A percentile compares a stretch with the other conserved stretches of the same genome.
phyloP scores from a whole-genome alignment of 2,329 filamentous ascomycete genomes.

The Karstenula rhodostoma region DNA sequence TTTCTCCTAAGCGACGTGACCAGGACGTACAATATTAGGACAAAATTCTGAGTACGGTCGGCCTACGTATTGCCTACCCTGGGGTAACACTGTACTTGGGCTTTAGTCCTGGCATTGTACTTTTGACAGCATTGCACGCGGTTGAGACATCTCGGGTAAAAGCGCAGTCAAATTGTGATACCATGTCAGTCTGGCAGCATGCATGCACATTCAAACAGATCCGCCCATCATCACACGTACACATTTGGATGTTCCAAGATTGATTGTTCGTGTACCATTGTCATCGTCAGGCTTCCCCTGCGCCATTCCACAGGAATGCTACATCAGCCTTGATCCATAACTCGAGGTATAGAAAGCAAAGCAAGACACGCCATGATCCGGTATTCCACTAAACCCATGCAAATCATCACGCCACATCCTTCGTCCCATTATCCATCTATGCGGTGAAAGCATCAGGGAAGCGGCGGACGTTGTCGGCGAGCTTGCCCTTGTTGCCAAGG shows the following conservation, averaged over 20 bases:
- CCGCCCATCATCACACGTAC: neutral
- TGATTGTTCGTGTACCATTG: slow-evolving; percentile 35
- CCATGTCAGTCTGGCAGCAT: too few relatives aligned
- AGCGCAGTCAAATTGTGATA: too few relatives aligned
- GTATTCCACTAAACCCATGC: slow-evolving; percentile 45
- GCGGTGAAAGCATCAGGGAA: slow-evolving; percentile 90
- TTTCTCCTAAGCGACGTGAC: too few relatives aligned
- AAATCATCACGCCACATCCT: slow-evolving; percentile 37
- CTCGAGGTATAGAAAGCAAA: slow-evolving; percentile 26
- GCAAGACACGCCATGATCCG: slow-evolving; percentile 48
- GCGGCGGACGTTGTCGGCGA: slow-evolving; percentile 86
- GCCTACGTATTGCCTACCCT: too few relatives aligned
- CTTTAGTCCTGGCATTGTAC: too few relatives aligned
- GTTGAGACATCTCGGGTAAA: too few relatives aligned
- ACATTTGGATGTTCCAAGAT: slow-evolving; percentile 3
- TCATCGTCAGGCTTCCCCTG: slow-evolving; percentile 44
- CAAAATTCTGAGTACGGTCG: too few relatives aligned
- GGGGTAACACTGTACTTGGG: too few relatives aligned
- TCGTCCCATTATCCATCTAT: slow-evolving; percentile 25
- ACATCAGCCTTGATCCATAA: slow-evolving; percentile 44
- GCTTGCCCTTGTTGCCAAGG: slow-evolving; percentile 89
- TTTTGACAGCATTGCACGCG: too few relatives aligned
- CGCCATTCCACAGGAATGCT: slow-evolving; percentile 40
- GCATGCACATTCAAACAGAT: too few relatives aligned
- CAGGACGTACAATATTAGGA: too few relatives aligned